Conservation (phyloP, 1,284 basidiomycete species). For the Cryptococcus hybrid region DNA sequence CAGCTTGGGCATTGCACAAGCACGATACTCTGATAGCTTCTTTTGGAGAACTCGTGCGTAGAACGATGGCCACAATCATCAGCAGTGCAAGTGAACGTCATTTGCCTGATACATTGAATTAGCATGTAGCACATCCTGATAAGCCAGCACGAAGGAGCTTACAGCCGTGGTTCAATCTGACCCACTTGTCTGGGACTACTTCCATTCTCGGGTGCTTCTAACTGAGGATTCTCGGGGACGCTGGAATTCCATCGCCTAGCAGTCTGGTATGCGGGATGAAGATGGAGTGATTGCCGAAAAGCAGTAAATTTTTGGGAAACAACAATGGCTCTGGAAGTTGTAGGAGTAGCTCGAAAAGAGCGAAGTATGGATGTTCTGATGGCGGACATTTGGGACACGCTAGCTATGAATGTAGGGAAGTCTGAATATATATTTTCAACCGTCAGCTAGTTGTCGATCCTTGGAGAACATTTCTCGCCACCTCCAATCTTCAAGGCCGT, state of each 20-base stretch:
- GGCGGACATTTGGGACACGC: background rate
- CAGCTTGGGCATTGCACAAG: constrained; percentile 90
- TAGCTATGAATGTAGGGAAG: background rate
- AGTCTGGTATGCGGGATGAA: background rate
- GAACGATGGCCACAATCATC: constrained; percentile 74
- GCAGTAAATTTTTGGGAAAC: background rate
- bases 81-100: constrained; percentile 89
- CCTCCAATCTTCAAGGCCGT: background rate
- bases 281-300: background rate
- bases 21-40: constrained; percentile 85
- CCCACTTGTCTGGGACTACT: constrained; percentile 26
- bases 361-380: background rate
- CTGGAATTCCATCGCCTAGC: constrained; percentile 13
- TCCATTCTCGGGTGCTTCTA: constrained; percentile 23
- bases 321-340: background rate
- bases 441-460: background rate
- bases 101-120: constrained; percentile 47
- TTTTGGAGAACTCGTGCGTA: constrained; percentile 81
- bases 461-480: background rate
- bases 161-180: constrained; percentile 42
- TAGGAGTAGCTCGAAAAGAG: background rate
- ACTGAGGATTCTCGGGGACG: constrained; percentile 2
- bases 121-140: background rate
- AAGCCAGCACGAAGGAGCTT: constrained; percentile 3
- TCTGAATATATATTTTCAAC: background rate